phyloP scores from a whole-genome alignment of 495 filamentous ascomycete genomes.

The Daldinia bambusicola region DNA sequence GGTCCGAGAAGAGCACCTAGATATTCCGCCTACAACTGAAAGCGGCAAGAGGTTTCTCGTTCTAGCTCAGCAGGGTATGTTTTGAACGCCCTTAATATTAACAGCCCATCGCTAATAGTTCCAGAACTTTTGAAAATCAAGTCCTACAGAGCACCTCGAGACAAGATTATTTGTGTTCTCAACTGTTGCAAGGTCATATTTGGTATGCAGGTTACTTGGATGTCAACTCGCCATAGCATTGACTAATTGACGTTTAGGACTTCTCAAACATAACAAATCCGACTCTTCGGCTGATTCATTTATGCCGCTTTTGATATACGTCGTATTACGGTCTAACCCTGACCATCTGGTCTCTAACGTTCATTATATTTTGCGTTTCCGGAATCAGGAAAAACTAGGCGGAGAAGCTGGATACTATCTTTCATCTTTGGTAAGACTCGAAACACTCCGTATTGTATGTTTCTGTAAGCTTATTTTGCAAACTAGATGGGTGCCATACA shows the following conservation, averaged over 20 bases:
- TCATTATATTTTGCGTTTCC: slow-evolving; percentile 96
- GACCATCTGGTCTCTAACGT: slow-evolving; percentile 97
- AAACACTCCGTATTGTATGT: slow-evolving; percentile 16
- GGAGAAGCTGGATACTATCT: slow-evolving; percentile 98
- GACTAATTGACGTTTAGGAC: slow-evolving; percentile 60
- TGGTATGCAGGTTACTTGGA: slow-evolving; percentile 65
- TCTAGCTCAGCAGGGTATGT: slow-evolving; percentile 85
- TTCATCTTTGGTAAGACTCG: slow-evolving; percentile 80
- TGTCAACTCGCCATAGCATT: slow-evolving; percentile 16
- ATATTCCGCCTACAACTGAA: slow-evolving; percentile 86
- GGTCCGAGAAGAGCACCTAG: slow-evolving; percentile 92
- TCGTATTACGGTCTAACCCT: slow-evolving; percentile 92
- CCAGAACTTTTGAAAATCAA: slow-evolving; percentile 93
- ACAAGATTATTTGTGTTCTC: slow-evolving; percentile 97
- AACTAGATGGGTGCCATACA: slow-evolving; percentile 89
- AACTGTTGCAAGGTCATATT: slow-evolving; percentile 99
- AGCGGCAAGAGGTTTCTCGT: slow-evolving; percentile 87
- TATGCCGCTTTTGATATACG: slow-evolving; percentile 94
- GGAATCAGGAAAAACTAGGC: slow-evolving; percentile 95
- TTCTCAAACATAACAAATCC: slow-evolving; percentile 88
- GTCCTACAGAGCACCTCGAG: slow-evolving; percentile 91
- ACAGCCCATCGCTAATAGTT: slow-evolving; percentile 42
- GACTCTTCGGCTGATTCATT: slow-evolving; percentile 97
- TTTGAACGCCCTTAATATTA: slow-evolving; percentile 1
- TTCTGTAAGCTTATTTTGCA: slow-evolving; percentile 17